phyloP scores from a whole-genome alignment of 345 rosid genomes.

The Pelargonium nanum region DNA sequence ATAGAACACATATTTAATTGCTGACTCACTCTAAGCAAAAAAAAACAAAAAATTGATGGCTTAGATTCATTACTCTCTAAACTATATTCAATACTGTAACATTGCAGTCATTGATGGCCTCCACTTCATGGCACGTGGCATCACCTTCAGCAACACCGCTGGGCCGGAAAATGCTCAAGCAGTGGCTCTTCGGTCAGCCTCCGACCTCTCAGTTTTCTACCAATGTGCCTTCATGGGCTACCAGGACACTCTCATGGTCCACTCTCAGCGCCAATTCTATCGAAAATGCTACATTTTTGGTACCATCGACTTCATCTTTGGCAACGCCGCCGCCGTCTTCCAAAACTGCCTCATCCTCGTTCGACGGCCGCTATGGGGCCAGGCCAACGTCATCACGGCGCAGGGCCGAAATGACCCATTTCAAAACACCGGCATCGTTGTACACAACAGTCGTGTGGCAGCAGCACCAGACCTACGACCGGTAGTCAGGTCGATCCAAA shows the following conservation, averaged over 20 bases:
- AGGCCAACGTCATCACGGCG: slow-evolving; percentile 62
- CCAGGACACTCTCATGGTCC: slow-evolving; percentile 79
- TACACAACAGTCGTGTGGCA: slow-evolving; percentile 49
- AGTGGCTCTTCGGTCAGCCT: slow-evolving; percentile 73
- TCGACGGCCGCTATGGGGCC: slow-evolving; percentile 47
- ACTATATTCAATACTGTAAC: neutral
- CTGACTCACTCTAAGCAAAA: no score
- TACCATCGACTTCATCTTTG: slow-evolving; percentile 78
- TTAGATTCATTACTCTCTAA: neutral
- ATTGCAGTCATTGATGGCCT: slow-evolving; percentile 37
- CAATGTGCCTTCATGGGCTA: slow-evolving; percentile 63
- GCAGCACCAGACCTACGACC: slow-evolving; percentile 54
- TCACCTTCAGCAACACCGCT: slow-evolving; percentile 63
- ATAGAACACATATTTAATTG: no score
- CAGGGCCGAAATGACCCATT: slow-evolving; percentile 66
- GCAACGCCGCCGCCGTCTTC: slow-evolving; percentile 77
- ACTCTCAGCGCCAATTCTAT: slow-evolving; percentile 79
- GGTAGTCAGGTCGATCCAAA: slow-evolving; percentile 25
- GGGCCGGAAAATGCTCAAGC: slow-evolving; percentile 74
- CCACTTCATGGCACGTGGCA: slow-evolving; percentile 60
- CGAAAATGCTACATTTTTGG: slow-evolving; percentile 68
- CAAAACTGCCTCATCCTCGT: slow-evolving; percentile 59
- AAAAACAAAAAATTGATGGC: no score
- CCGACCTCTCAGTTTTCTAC: slow-evolving; percentile 79
- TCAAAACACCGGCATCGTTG: slow-evolving; percentile 65